Percentiles rank a stretch among this genome's conserved stretches.
phyloP scores from a whole-genome alignment of 345 rosid genomes.

The Acer yangbiense region DNA sequence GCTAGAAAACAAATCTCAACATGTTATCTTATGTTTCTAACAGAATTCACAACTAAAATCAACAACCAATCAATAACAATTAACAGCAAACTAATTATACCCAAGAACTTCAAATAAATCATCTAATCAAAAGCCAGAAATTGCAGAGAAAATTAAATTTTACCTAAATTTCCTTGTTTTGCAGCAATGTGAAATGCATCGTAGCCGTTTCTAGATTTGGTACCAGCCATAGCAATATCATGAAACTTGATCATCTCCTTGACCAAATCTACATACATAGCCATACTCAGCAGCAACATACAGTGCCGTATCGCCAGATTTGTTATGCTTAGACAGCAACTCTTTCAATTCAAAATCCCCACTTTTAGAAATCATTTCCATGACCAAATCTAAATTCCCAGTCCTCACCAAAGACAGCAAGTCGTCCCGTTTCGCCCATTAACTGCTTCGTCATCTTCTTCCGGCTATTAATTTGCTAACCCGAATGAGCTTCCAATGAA shows the following conservation, averaged over 20 bases:
- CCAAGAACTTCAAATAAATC: constrained; percentile 6
- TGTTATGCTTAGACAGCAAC: constrained; percentile 73
- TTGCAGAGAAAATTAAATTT: neutral
- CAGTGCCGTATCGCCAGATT: constrained; percentile 40
- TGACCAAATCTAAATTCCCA: constrained; percentile 51
- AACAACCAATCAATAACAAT: neutral
- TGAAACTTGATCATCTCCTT: no score
- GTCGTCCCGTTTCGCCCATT: constrained; percentile 81
- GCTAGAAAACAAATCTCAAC: no score
- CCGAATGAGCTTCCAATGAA: constrained; percentile 30
- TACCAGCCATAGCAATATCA: constrained; percentile 11
- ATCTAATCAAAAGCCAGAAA: neutral
- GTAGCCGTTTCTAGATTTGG: constrained; percentile 81
- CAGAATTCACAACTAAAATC: no score
- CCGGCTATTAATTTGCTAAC: constrained; percentile 37
- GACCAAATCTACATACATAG: constrained; percentile 31
- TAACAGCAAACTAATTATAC: neutral
- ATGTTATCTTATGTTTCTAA: no score
- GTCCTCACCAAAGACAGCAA: constrained; percentile 82
- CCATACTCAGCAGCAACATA: no score
- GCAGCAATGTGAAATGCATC: constrained; percentile 97
- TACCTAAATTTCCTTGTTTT: constrained; percentile 84
- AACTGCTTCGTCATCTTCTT: constrained; percentile 87
- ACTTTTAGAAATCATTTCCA: constrained; percentile 52
- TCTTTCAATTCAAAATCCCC: constrained; percentile 39